Base-by-base conservation (phyloP, 768 basidiomycete genomes). In the Cubamyces lactineus region DNA sequence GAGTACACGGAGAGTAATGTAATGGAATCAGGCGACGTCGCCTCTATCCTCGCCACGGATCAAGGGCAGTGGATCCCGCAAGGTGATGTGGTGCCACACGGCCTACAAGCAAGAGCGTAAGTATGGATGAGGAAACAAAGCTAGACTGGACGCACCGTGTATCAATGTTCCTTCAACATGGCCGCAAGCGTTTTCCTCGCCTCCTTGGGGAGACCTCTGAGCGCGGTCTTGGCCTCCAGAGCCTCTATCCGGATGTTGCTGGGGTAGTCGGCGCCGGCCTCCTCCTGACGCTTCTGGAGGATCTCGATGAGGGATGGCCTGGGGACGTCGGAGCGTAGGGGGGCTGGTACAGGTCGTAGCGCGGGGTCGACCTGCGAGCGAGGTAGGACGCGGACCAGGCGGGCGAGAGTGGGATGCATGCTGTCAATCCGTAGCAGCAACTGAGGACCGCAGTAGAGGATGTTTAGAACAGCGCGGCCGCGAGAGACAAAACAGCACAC, bases 221-320 rank as follows among this genome's bases (percentile, higher is more conserved):
- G 79, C 17, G 70, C 73, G 43, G 70, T 72, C 67, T 72, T 78
- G 40, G 72, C 73, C 49, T 82, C 64, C 45, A 77, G 61, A 1
- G 81, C 78, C 66, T 85, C 83, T 42, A 84, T 78, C 40, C 83
- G 80, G 48, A 84, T 73, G 55, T 84, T 84, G 26, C 70, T 63
- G 2, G 83, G 83, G 73, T 77, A 84, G n/a, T 65, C 64, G 11
- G 69, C 69, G 3, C 79, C 80, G 0, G 76, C 71, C 28, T 74
- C 74, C 23, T 70, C 66, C 67, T 81, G 76, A 28, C 75, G 76
- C 57, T 76, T 73, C 58, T 74, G 71, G 43, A 85, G 77, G 17
- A 75, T 66, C 62, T 79, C 76, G 57, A 83, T 74, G 45, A 84
- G 73, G 0, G 80, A 64, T 0, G 70, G 67, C 21, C 43, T 64